Percentiles rank a stretch among this genome's conserved stretches.
phyloP scores from a whole-genome alignment of 495 filamentous ascomycete genomes.

The Trichoderma gamsii region DNA sequence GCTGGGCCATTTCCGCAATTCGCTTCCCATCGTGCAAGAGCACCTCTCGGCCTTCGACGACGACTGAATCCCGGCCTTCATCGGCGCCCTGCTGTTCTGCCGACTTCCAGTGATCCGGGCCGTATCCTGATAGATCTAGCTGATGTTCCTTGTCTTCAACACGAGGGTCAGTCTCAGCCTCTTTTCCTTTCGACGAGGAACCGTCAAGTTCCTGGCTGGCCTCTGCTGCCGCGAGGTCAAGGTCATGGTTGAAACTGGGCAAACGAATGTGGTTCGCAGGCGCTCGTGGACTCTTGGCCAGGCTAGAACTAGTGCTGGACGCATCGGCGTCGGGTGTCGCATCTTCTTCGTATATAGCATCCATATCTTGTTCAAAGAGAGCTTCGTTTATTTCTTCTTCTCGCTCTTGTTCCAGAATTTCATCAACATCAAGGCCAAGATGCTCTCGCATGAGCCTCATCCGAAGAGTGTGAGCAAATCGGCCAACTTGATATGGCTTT shows the following conservation, averaged over 20 bases:
- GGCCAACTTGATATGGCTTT: constrained; percentile 77
- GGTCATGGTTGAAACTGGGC: constrained; percentile 80
- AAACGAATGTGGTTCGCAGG: constrained; percentile 22
- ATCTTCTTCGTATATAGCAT: constrained; percentile 42
- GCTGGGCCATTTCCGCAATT: constrained; percentile 33
- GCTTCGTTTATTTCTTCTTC: constrained; percentile 45
- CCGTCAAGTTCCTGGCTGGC: constrained; percentile 37
- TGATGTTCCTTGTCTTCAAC: constrained; percentile 60
- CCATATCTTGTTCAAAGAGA: constrained; percentile 48
- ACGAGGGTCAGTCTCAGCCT: constrained; percentile 53
- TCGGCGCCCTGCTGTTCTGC: constrained; percentile 50
- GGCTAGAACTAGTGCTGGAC: constrained; percentile 13
- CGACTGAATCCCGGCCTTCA: constrained; percentile 59
- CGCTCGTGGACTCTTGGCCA: constrained; percentile 19
- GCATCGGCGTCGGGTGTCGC: constrained; percentile 23
- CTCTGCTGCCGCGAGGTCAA: constrained; percentile 64
- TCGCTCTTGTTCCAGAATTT: constrained; percentile 75
- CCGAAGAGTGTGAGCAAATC: constrained; percentile 88
- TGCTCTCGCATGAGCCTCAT: constrained; percentile 96
- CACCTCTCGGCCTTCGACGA: constrained; percentile 59
- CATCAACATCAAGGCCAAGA: constrained; percentile 90
- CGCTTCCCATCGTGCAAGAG: constrained; percentile 56
- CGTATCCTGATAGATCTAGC: constrained; percentile 71
- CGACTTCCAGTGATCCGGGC: constrained; percentile 60
- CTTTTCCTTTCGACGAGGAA: constrained; percentile 26